A percentile compares a stretch with the other conserved stretches of the same genome.
Conservation (phyloP, 345 rosid genomes). For the Angophora floribunda region DNA sequence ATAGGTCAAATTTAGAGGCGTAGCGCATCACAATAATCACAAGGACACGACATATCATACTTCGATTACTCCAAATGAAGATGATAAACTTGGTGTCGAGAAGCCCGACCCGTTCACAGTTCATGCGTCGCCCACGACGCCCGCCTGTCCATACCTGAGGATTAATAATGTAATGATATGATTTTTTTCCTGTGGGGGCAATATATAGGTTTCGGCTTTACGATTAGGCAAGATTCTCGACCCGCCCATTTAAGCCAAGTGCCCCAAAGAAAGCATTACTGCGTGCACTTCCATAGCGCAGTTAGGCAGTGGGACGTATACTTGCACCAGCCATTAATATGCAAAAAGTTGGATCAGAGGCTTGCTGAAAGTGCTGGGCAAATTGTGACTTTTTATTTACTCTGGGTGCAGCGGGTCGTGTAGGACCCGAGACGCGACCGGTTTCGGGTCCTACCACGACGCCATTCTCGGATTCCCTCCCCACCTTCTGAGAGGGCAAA, state of each 20-base stretch:
- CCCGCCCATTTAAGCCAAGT: not conserved
- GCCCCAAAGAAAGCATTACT: not conserved
- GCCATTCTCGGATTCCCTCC: not conserved
- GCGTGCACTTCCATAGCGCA: not conserved
- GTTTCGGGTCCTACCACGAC: not conserved
- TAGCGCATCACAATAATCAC: not conserved
- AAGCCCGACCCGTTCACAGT: not conserved
- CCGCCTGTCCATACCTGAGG: not conserved
- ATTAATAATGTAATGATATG: not conserved
- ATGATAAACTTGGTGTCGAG: not conserved
- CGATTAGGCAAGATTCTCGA: not conserved
- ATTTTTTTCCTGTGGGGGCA: not conserved
- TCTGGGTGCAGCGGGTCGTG: not conserved
- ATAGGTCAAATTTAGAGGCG: no score
- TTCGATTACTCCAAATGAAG: not conserved
- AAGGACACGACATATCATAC: rapidly evolving
- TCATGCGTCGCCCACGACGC: not conserved
- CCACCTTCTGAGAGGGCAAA: not conserved
- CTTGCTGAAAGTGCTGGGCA: not conserved
- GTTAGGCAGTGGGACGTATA: not conserved
- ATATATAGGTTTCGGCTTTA: not conserved
- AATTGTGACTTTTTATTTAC: not conserved
- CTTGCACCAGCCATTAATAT: not conserved
- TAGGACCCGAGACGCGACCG: not conserved
- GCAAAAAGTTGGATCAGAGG: not conserved